Conservation (phyloP, 2,329 filamentous ascomycete genomes). For the Cyclaneusma minus region DNA sequence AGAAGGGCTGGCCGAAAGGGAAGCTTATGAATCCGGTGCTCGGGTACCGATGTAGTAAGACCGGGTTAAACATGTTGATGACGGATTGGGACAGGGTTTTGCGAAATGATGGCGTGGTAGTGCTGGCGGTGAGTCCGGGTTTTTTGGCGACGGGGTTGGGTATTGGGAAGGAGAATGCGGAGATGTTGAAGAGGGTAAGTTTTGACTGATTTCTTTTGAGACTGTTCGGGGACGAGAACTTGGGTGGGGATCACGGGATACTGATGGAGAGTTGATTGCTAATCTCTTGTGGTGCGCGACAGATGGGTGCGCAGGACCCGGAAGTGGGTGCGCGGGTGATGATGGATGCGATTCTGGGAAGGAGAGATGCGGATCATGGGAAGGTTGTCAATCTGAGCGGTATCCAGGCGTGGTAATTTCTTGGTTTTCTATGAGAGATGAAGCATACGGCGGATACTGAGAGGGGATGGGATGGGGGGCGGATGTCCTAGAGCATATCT, state of each 20-base stretch:
- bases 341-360: conserved; percentile 23
- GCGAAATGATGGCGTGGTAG: conserved; percentile 32
- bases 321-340: conserved; percentile 24
- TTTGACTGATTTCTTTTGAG: no score
- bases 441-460: no score
- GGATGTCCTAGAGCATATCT: no score
- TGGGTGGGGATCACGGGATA: conserved; percentile 1
- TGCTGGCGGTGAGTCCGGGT: conserved; percentile 31
- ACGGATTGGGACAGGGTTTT: conserved; percentile 26
- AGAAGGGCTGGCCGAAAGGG: conserved; percentile 26
- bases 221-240: conserved; percentile 1
- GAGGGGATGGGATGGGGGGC: no score
- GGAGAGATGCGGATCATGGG: conserved; percentile 24
- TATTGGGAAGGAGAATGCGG: conserved; percentile 10
- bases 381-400: conserved; percentile 16
- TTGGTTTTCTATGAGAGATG: no score
- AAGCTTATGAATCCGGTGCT: conserved; percentile 9
- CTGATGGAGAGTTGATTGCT: neutral
- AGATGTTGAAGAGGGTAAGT: conserved; percentile 9
- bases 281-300: no score
- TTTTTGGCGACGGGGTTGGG: conserved; percentile 30
- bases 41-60: conserved; percentile 26
- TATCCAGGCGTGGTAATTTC: conserved; percentile 13
- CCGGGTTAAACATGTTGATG: conserved; percentile 33
- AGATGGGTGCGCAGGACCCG: conserved; percentile 18